Conservation (phyloP, 2,329 filamentous ascomycete species). For the Xylaria sp. region DNA sequence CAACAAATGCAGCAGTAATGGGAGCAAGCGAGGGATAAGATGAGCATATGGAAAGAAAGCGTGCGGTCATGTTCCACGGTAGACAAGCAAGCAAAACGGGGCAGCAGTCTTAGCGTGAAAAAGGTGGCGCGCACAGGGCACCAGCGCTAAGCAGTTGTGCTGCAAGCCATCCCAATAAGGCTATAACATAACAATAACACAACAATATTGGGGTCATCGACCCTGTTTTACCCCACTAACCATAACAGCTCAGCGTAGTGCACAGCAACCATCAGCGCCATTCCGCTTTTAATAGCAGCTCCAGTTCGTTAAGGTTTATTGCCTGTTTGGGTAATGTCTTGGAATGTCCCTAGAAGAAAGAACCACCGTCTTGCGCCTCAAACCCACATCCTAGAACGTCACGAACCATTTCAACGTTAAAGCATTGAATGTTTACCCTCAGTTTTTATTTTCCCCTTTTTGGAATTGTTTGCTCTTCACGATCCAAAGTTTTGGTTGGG, state of each 20-base stretch:
- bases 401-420: background rate
- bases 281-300: conserved; percentile 12
- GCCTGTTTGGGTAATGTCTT: conserved; percentile 27
- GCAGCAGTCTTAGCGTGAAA: conserved; percentile 4
- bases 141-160: conserved; percentile 7
- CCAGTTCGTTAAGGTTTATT: conserved; percentile 4
- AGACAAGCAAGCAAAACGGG: conserved; percentile 27
- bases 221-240: conserved; percentile 42
- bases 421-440: background rate
- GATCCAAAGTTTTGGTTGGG: background rate
- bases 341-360: background rate
- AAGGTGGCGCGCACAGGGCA: conserved; percentile 26
- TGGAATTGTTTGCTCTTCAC: background rate
- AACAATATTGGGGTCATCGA: conserved; percentile 41
- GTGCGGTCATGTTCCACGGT: conserved; percentile 17
- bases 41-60: conserved; percentile 26
- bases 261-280: conserved; percentile 43
- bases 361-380: conserved; percentile 4
- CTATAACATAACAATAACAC: conserved; percentile 49
- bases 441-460: background rate
- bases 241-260: conserved; percentile 35
- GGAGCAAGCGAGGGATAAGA: conserved; percentile 32
- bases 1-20: conserved; percentile 33
- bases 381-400: conserved; percentile 18
- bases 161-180: conserved; percentile 28